Conservation (phyloP, 2,329 filamentous ascomycete species). For the Trichoderma hamatum region DNA sequence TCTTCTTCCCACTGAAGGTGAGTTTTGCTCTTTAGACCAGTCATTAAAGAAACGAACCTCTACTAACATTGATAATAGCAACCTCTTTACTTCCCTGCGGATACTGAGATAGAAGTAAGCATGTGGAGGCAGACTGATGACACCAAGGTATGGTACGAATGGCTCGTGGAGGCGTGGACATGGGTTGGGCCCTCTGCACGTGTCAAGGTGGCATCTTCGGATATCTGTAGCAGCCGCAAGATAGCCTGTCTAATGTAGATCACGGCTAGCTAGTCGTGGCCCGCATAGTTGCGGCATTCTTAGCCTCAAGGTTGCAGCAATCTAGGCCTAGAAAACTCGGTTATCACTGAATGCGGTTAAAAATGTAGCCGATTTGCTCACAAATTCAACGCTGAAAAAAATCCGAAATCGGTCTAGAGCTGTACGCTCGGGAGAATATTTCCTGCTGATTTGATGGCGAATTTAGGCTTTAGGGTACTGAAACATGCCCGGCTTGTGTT, state of each 20-base stretch:
- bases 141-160: slow-evolving; percentile 97
- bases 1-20: slow-evolving; percentile 95
- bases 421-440: background rate
- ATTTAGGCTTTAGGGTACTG: background rate
- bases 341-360: background rate
- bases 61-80: slow-evolving; percentile 55
- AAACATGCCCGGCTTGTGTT: background rate
- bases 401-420: slow-evolving; percentile 5
- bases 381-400: background rate
- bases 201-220: slow-evolving; percentile 67
- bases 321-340: background rate
- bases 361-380: slow-evolving; percentile 16
- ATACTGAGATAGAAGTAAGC: slow-evolving; percentile 82
- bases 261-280: background rate
- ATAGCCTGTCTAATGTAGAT: slow-evolving; percentile 71
- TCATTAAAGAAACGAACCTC: background rate
- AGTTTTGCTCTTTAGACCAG: slow-evolving; percentile 33
- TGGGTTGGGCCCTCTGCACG: slow-evolving; percentile 62
- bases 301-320: slow-evolving; percentile 6
- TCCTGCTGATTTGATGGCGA: background rate
- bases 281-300: slow-evolving; percentile 15
- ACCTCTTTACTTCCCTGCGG: slow-evolving; percentile 82
- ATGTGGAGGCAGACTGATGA: slow-evolving; percentile 98
- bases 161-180: slow-evolving; percentile 85
- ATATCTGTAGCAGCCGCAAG: slow-evolving; percentile 69